A percentile compares a stretch with the other conserved stretches of the same genome.
These are phyloP conservation scores for Septoria petroselini DNA, from an alignment of 2,329 filamentous ascomycete genomes.

Conservation along the genomic window DNA sequence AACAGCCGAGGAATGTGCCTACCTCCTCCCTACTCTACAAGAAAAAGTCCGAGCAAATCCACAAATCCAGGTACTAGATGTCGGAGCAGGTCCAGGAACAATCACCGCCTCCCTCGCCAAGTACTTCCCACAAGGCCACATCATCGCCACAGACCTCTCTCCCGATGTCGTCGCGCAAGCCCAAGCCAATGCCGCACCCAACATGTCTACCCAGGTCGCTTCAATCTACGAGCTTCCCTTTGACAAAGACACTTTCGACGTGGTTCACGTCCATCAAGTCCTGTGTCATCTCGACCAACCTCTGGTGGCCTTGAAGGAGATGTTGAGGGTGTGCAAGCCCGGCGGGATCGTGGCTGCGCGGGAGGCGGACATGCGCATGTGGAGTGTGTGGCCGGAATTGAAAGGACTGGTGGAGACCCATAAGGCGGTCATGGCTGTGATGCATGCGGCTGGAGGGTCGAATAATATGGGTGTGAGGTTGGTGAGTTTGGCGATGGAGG, in stretches of 20 bases:
- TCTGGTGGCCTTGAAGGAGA: slow-evolving; percentile 50
- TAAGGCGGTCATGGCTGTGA: slow-evolving; percentile 37
- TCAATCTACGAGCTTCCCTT: slow-evolving; percentile 40
- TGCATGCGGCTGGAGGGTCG: slow-evolving; percentile 31
- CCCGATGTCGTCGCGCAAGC: slow-evolving; percentile 45
- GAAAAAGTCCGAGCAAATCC: slow-evolving; percentile 25
- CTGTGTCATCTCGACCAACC: slow-evolving; percentile 56
- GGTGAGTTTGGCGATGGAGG: slow-evolving; percentile 39
- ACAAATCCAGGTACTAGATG: slow-evolving; percentile 44
- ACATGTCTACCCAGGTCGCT: slow-evolving; percentile 41
- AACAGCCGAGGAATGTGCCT: slow-evolving; percentile 43
- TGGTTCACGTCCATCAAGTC: slow-evolving; percentile 60
- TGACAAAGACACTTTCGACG: slow-evolving; percentile 53
- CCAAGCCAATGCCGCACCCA: slow-evolving; percentile 39
- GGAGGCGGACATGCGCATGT: slow-evolving; percentile 42
- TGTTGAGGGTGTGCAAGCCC: slow-evolving; percentile 53
- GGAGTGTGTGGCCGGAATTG: slow-evolving; percentile 39
- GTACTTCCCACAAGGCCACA: slow-evolving; percentile 43
- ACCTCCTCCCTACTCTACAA: slow-evolving; percentile 36
- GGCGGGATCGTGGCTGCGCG: slow-evolving; percentile 54
- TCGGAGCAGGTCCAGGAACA: slow-evolving; percentile 50
- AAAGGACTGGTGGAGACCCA: slow-evolving; percentile 38
- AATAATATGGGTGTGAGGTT: slow-evolving; percentile 31
- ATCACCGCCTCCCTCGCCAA: slow-evolving; percentile 47
- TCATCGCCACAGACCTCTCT: slow-evolving; percentile 48